Conservation (phyloP, 768 basidiomycete genomes). For the Rhodotorula diobovata region DNA sequence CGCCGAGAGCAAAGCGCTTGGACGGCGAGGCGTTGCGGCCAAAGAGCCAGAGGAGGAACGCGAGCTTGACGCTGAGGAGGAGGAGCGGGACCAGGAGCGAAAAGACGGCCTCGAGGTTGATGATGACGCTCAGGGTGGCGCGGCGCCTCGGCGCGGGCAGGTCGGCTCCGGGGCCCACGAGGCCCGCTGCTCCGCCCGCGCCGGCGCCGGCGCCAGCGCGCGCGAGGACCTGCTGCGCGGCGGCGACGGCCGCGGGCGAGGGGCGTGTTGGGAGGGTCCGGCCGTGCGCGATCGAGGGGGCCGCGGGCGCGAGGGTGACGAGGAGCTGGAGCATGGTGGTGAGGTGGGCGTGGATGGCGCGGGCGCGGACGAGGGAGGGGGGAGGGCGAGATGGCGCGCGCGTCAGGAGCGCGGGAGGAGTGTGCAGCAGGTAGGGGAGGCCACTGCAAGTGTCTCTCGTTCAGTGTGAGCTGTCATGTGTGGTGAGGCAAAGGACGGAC, state of each 20-base stretch:
- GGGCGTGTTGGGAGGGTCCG: background rate
- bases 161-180: too few relatives aligned
- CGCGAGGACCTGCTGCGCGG: background rate
- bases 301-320: conserved; percentile 23
- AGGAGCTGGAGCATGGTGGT: conserved; percentile 36
- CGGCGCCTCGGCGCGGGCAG: conserved; percentile 4
- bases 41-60: conserved; percentile 41
- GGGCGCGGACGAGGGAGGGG: background rate
- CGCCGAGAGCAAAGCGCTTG: conserved; percentile 30
- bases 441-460: background rate
- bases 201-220: background rate
- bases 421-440: conserved; percentile 31
- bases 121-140: conserved; percentile 32
- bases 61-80: conserved; percentile 40
- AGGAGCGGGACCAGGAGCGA: conserved; percentile 37
- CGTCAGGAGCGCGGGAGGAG: background rate
- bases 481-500: background rate
- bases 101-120: conserved; percentile 41
- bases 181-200: background rate
- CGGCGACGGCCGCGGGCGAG: background rate
- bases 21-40: conserved; percentile 34
- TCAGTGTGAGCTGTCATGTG: too few relatives aligned
- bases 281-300: conserved; percentile 24
- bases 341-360: conserved; percentile 23
- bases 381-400: background rate